Evolutionary conservation across 106 monocot species (phyloP).

Genomic region (Dendrobium nobile): DNA sequence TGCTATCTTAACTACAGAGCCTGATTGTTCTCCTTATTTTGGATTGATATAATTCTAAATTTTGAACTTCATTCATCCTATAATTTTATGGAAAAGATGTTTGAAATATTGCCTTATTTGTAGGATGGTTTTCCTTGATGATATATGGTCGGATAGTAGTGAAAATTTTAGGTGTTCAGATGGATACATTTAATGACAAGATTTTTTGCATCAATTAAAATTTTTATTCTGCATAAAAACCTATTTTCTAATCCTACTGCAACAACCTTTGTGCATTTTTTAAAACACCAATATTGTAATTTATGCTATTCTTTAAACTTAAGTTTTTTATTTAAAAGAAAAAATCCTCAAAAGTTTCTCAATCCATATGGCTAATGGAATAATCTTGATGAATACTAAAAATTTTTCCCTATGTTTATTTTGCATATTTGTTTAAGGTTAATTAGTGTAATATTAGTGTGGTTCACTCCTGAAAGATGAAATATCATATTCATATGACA

Average conservation of each 20-base stretch:
- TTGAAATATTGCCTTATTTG: not conserved
- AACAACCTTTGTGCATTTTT: not conserved
- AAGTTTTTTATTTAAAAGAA: not conserved
- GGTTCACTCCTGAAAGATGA: no score
- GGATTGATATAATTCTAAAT: not conserved
- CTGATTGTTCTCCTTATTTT: conserved; percentile 1
- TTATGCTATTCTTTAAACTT: not conserved
- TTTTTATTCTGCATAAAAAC: not conserved
- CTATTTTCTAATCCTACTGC: not conserved
- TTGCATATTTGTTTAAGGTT: no score
- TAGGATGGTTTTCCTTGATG: not conserved
- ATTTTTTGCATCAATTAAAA: not conserved
- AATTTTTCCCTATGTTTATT: no score
- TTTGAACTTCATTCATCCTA: not conserved
- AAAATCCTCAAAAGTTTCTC: not conserved
- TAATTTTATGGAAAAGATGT: not conserved
- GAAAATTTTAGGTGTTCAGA: not conserved
- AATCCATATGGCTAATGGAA: not conserved
- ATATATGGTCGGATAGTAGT: not conserved
- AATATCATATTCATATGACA: no score
- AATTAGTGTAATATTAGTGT: no score
- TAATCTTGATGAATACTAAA: not conserved
- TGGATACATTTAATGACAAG: not conserved
- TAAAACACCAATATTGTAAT: not conserved
- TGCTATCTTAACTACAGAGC: not conserved